Base-by-base conservation (phyloP, 1,139 yeast genomes). In the Yamadazyma aaseri region DNA sequence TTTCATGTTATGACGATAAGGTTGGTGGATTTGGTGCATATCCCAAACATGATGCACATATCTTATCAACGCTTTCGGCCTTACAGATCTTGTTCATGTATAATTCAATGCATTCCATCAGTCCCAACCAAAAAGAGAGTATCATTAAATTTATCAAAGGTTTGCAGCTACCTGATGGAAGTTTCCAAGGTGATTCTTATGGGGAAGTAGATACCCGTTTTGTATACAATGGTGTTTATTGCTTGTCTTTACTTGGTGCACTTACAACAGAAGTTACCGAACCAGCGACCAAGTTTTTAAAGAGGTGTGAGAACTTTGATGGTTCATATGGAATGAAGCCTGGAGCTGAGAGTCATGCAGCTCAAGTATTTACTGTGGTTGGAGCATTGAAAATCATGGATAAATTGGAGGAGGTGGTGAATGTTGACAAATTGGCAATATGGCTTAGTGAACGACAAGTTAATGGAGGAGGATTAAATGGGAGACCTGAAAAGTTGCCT, bases 261-360 rank as follows among this genome's bases (percentile, higher is more conserved):
- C 63, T 90, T 39, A 76, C 79, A n/a, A 53, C 65, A 4, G 72
- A 79, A 15, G 63, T 86, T 6, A 81, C 76, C 0, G 79, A 74
- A 6, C 78, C 78, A 1, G 86, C 96, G 0, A 80, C 77, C 1
- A 65, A 63, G 1, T 92, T 80, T 60, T 75, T 90, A 8, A 50
- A 74, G 40, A 52, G 55, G 28, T 94, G 98, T 57, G 81, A 76
- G 43, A 94, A 94, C 56, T 92, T 87, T 53, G 98, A 92, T 55
- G 99, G 98, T 3, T 96, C 96, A 0, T 92, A 86, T 65, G 98
- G 98, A 0, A 67, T 86, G 61, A 79, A 79, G 7, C 98, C 98
- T 0, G 97, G 96, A 0, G 90, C 96, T 0, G 99, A 92, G 55
- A 80, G 94, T 32, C 99, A 92, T 58, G 82, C 96, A 1, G 97